These are phyloP conservation scores for Pseudogymnoascus sp. DNA, from an alignment of 2,329 filamentous ascomycete species.

Conservation along the genomic window DNA sequence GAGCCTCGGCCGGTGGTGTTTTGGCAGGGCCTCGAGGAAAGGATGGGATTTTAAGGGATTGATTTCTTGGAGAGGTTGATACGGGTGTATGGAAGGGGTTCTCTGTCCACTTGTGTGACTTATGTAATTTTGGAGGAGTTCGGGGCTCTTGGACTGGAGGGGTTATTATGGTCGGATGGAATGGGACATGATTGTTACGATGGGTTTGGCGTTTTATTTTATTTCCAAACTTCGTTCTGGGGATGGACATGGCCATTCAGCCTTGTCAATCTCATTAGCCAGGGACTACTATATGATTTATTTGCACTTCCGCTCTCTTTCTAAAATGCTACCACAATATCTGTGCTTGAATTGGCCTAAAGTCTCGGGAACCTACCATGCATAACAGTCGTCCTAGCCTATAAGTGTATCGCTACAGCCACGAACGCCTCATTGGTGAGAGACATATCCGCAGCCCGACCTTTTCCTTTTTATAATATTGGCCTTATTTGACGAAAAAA, in stretches of 20 bases:
- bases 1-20: conserved; percentile 56
- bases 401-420: not conserved
- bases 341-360: not conserved
- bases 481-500: too few relatives aligned
- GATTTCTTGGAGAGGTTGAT: not conserved
- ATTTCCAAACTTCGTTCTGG: not conserved
- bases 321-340: not conserved
- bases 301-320: not conserved
- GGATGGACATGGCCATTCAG: not conserved
- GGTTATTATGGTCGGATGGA: not conserved
- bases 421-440: not conserved
- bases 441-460: not conserved
- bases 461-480: too few relatives aligned
- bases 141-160: not conserved
- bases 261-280: not conserved
- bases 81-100: not conserved
- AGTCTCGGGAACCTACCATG: not conserved
- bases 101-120: not conserved
- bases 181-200: not conserved
- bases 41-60: conserved; percentile 31
- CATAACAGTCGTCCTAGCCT: not conserved
- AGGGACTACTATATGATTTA: not conserved
- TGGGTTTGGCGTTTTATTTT: not conserved
- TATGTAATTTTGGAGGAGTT: not conserved
- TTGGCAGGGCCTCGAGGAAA: conserved; percentile 55